phyloP scores from a whole-genome alignment of 2,329 filamentous ascomycete species.

The Botrytis squamosa region DNA sequence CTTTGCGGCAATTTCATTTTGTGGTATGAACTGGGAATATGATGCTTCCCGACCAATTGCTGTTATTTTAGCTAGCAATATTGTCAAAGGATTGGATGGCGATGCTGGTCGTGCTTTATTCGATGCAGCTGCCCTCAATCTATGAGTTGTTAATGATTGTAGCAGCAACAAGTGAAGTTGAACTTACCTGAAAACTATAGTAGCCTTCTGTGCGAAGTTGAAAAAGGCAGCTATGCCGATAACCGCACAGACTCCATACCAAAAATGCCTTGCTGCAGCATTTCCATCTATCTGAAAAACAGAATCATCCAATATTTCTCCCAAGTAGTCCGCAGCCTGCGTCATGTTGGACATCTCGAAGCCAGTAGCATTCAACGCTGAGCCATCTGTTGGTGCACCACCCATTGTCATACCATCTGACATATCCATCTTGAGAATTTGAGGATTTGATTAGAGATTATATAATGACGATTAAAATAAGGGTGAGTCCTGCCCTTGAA shows the following conservation, averaged over 20 bases:
- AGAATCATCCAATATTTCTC: constrained; percentile 41
- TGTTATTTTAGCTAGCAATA: constrained; percentile 37
- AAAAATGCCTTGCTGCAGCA: constrained; percentile 42
- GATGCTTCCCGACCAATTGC: constrained; percentile 40
- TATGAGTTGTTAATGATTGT: constrained; percentile 23
- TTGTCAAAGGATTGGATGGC: constrained; percentile 35
- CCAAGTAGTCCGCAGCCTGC: constrained; percentile 41
- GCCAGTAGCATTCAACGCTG: constrained; percentile 38
- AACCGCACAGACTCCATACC: constrained; percentile 42
- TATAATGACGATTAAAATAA: background rate
- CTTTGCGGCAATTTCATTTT: constrained; percentile 8
- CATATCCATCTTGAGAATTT: constrained; percentile 27
- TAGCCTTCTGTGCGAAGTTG: constrained; percentile 36
- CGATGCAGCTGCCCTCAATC: constrained; percentile 40
- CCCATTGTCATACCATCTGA: constrained; percentile 29
- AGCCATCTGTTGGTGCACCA: constrained; percentile 27
- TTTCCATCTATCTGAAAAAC: constrained; percentile 41
- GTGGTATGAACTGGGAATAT: constrained; percentile 39
- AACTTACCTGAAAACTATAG: constrained; percentile 34
- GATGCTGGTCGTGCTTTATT: constrained; percentile 37
- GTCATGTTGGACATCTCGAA: constrained; percentile 42
- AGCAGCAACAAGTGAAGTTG: background rate
- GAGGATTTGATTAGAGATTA: background rate
- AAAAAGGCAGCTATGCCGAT: constrained; percentile 39
- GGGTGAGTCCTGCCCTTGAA: background rate